Base-by-base conservation (phyloP, 306 rosid species). In the Cicer bijugum region DNA sequence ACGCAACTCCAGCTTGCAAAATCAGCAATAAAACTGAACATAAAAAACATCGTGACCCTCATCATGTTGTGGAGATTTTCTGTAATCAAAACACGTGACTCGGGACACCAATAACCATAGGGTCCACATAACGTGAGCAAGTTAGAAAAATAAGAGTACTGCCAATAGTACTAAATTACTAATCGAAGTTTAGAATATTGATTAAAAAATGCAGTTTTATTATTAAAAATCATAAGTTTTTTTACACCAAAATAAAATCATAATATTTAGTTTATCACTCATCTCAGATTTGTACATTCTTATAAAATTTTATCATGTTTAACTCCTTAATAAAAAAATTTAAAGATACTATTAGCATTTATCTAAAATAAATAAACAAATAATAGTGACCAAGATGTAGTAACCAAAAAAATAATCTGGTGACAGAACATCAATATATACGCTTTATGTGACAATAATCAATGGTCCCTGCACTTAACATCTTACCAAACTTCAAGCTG, bases 1-100 rank as follows among this genome's bases (percentile, higher is more conserved):
- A n/a, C 37, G 20, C 20, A 33, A 53, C 23, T 66, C 56, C 70
- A 79, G 56, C 60, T 74, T 58, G 63, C 71, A 73, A 57, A 47
- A 44, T 20, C 53, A 56, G 40, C 55, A 62, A 45, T 33, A 44
- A 28, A 28, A 52, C 12, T 3, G 46, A 10, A 33, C 51, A 62
- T 71, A 58, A 20, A 20, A 65, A 7, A 11, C 39, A 72, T 19
- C 0, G 9, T 16, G 15, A 72, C 20, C 37, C n/a, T 39, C 55
- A 15, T 5, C 40, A 14, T 11, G 39, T 4, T n/a, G 12, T n/a
- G 23, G 1, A 53, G 28, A 70, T 23, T 20, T 70, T 51, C 14
- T 4, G n/a, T 19, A 43, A 1, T 17, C 43, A 19, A 10, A 55
- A 59, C 55, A n/a, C 0, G 9, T 50, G 70, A 38, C 23, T 61